Evolutionary conservation across 2,329 filamentous ascomycete genomes (phyloP).

Genomic region (Tolypocladium tropicale): DNA sequence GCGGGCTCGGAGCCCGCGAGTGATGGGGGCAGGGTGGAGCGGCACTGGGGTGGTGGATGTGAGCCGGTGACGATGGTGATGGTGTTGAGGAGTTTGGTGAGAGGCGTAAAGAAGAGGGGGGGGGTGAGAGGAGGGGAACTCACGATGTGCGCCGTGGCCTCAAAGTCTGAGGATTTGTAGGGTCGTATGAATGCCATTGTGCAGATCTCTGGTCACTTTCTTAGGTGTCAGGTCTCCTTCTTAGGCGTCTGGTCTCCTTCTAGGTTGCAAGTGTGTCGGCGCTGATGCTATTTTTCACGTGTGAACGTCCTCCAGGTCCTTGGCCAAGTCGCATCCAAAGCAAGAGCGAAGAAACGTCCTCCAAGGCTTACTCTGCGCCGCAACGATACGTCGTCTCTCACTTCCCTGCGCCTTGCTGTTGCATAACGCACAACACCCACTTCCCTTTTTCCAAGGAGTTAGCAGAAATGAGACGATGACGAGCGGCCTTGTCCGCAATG

Average conservation of each 20-base stretch:
- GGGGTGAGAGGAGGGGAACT: slow-evolving; percentile 4
- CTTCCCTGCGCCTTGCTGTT: not conserved
- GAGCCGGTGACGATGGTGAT: not conserved
- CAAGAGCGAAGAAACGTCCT: not conserved
- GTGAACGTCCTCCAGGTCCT: not conserved
- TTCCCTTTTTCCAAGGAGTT: not conserved
- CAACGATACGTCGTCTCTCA: not conserved
- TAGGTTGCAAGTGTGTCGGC: not conserved
- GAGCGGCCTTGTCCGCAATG: not conserved
- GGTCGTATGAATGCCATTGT: slow-evolving; percentile 35
- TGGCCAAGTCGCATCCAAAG: too few relatives aligned
- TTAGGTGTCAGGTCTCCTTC: too few relatives aligned
- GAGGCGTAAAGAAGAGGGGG: too few relatives aligned
- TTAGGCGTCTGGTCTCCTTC: too few relatives aligned
- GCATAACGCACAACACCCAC: not conserved
- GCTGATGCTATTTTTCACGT: not conserved
- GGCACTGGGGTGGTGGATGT: slow-evolving; percentile 25
- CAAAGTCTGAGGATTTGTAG: slow-evolving; percentile 27
- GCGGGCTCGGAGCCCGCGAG: slow-evolving; percentile 24
- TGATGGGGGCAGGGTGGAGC: slow-evolving; percentile 33
- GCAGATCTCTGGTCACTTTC: too few relatives aligned
- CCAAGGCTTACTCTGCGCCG: not conserved
- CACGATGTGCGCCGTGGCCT: slow-evolving; percentile 30
- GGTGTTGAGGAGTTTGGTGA: not conserved
- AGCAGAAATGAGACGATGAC: not conserved